phyloP scores from a whole-genome alignment of 2,329 filamentous ascomycete genomes.

The Myriosclerotinia scirpicola region DNA sequence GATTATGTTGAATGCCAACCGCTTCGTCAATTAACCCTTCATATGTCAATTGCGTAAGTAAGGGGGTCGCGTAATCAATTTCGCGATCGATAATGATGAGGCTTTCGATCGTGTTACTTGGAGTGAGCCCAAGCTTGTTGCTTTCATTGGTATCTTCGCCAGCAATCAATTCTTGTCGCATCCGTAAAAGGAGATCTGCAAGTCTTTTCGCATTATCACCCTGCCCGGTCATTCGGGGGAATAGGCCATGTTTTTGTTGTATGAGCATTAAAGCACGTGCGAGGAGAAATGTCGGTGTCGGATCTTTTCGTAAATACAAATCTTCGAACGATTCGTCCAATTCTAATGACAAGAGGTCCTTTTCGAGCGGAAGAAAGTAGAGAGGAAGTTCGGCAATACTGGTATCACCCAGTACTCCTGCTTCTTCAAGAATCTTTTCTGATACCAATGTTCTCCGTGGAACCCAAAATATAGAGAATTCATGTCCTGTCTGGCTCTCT shows the following conservation, averaged over 20 bases:
- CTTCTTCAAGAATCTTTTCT: constrained; percentile 87
- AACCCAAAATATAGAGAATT: constrained; percentile 96
- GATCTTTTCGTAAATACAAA: constrained; percentile 85
- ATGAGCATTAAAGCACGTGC: constrained; percentile 93
- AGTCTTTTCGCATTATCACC: constrained; percentile 90
- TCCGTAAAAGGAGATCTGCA: constrained; percentile 81
- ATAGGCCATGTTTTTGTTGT: constrained; percentile 87
- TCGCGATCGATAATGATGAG: constrained; percentile 94
- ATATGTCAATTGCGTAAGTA: constrained; percentile 94
- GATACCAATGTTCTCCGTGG: constrained; percentile 88
- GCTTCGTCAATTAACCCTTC: constrained; percentile 94
- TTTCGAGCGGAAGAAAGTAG: constrained; percentile 87
- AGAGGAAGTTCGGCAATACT: constrained; percentile 85
- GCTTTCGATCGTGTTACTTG: constrained; percentile 85
- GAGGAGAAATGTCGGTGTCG: constrained; percentile 83
- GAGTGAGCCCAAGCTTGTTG: constrained; percentile 67
- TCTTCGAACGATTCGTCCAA: constrained; percentile 84
- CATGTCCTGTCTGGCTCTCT: constrained; percentile 86
- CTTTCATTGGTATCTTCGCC: constrained; percentile 70
- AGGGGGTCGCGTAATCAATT: constrained; percentile 85
- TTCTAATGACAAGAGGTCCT: constrained; percentile 88
- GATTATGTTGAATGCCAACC: constrained; percentile 88
- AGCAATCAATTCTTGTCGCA: constrained; percentile 85
- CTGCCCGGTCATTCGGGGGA: constrained; percentile 92
- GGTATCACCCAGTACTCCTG: constrained; percentile 88